phyloP scores from a whole-genome alignment of 2,329 filamentous ascomycete species.

The Phaeoacremonium minimum region DNA sequence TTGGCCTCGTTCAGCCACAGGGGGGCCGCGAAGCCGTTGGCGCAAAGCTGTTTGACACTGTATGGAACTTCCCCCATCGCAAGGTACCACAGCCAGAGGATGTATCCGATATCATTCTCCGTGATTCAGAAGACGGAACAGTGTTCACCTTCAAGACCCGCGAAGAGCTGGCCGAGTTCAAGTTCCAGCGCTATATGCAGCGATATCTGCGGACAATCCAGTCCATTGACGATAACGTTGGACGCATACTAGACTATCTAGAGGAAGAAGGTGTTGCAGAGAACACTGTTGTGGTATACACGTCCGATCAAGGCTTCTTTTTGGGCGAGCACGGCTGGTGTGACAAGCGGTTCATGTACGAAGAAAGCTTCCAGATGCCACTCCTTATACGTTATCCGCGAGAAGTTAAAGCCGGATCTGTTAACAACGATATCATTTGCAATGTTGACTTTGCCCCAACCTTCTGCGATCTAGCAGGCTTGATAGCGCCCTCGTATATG shows the following conservation, averaged over 20 bases:
- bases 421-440: constrained; percentile 43
- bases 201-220: constrained; percentile 49
- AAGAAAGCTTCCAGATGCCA: constrained; percentile 53
- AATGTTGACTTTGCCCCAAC: constrained; percentile 52
- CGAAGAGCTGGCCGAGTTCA: constrained; percentile 44
- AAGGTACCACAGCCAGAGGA: constrained; percentile 31
- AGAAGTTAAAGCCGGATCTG: constrained; percentile 29
- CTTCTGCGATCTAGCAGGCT: constrained; percentile 38
- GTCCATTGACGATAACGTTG: constrained; percentile 47
- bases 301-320: constrained; percentile 52
- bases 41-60: too few species aligned
- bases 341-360: constrained; percentile 55
- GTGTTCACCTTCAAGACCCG: constrained; percentile 37
- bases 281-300: constrained; percentile 48
- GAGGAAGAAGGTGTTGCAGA: constrained; percentile 33
- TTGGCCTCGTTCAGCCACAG: constrained; percentile 46
- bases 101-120: constrained; percentile 26
- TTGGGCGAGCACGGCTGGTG: constrained; percentile 55
- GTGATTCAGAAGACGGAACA: constrained; percentile 39
- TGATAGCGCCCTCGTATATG: constrained; percentile 42
- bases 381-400: constrained; percentile 42
- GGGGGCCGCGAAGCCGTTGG: constrained; percentile 33
- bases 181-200: constrained; percentile 54
- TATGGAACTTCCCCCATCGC: too few species aligned
- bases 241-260: constrained; percentile 40